Evolutionary conservation across 768 basidiomycete species (phyloP), one percentile per base, ranked within the genome.

Genomic region (Phlebiopsis gigantea): DNA sequence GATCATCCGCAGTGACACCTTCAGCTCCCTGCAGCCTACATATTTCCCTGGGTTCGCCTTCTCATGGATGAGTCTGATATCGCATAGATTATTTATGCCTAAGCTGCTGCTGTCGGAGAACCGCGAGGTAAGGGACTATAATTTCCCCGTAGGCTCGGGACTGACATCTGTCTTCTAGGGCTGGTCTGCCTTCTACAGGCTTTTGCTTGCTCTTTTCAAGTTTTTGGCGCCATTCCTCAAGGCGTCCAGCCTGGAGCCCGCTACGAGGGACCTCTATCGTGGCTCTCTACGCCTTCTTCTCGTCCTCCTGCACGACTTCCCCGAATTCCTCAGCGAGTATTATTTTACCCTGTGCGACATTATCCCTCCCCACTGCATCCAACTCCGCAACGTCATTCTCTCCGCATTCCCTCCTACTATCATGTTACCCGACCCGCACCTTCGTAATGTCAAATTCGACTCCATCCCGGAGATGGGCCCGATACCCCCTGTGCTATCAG

Each of bases 41-140:
- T 93, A 92, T 72, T 98, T 98, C 77, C 97, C 97, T 17, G 92
- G 94, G 8, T 99, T 99, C 71, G 90, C 95, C 1, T 99, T 98
- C 73, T 96, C 94, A 15, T 99, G 96, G 96, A 86, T 98, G 80
- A 89, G 88, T 61, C 79, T 98, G 45, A 86, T 99, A 66, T 98
- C 97, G 22, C 97, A 98, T 72, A 80, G 96, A 54, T 76, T 93
- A 57, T 97, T 98, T 80, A 95, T 99, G 93, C 95, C 97, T 14
- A 96, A 97, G 69, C 72, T 99, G 46, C 77, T 98, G 34, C 72
- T 88, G 39, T 85, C 90, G 21, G 86, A 92, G 68, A 91, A 93
- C 68, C 84, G 93, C 50, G 95, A 96, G 79, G 88, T 90, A 60
- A 56, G 73, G 59, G 61, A 22, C 15, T 19, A 19, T 29, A 28